Base-by-base conservation (phyloP, 441 rosid genomes). In the Erodium trifolium region DNA sequence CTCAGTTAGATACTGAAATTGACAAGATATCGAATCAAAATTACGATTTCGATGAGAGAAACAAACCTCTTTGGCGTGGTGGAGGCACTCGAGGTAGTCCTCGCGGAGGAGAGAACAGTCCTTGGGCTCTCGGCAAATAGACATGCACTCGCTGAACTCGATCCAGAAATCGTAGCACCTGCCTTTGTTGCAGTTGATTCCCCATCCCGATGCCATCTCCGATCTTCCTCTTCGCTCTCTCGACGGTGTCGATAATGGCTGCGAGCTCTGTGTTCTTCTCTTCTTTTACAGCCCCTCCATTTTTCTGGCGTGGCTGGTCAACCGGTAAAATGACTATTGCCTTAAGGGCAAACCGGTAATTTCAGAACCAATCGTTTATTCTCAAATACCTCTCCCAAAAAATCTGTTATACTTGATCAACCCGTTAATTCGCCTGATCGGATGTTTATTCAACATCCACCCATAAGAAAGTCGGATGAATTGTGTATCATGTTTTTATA, bases 121-220 rank as follows among this genome's bases (percentile, higher is more conserved):
- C 78, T 86, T 93, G 74, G 99, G 99, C 82, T 89, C 91, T 70
- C 92, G 81, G 85, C 97, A 93, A 29, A 78, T 82, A 57, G 95
- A 89, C 97, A 93, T 93, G 71, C 99, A 93, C 77, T 91, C 99
- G 76, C 99, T 93, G 82, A 93, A 93, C 77, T 93, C 99, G 70
- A 85, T 68, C 99, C 96, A 91, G 84, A 93, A 93, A 86, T 93
- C 97, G 78, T 93, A 93, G 79, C 99, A 93, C 66, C 99, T 83
- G 27, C 97, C 99, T 73, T 93, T 93, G 88, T 87, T 91, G 3
- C 99, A 97, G 3, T 80, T 87, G 81, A 93, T 91, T 67, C 99
- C 97, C 99, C 99, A 93, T 23, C 99, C 97, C 4, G 97, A 93
- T 68, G 97, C 99, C 99, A 93, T 87, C 51, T 76, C 18, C 8